phyloP scores from a whole-genome alignment of 371 early-diverging fungal species.

The Thermomucor indicae-seudaticae region DNA sequence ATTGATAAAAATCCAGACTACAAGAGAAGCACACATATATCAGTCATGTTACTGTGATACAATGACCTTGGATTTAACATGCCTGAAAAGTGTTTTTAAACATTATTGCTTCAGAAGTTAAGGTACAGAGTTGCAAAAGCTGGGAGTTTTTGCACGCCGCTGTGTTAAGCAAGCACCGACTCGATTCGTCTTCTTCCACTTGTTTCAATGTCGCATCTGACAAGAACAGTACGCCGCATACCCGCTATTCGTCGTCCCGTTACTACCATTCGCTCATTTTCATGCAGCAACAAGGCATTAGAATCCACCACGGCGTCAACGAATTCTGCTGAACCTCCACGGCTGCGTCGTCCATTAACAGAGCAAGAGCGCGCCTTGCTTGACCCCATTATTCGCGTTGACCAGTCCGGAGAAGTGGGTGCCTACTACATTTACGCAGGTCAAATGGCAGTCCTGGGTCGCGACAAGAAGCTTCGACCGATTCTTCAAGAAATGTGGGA shows the following conservation, averaged over 20 bases:
- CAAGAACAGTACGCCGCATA: too few relatives aligned
- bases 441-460: conserved; percentile 81
- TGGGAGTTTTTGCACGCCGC: too few relatives aligned
- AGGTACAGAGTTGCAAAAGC: too few relatives aligned
- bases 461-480: conserved; percentile 64
- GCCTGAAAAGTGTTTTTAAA: conserved; percentile 77
- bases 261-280: too few relatives aligned
- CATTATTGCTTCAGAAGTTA: too few relatives aligned
- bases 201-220: too few relatives aligned
- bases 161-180: too few relatives aligned
- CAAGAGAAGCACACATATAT: not conserved
- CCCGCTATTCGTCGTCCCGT: too few relatives aligned
- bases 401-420: conserved; percentile 96
- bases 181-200: too few relatives aligned
- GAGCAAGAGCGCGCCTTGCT: conserved; percentile 23
- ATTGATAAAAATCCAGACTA: conserved; percentile 90
- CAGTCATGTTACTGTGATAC: not conserved
- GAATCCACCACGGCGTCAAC: not conserved
- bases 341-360: conserved; percentile 17
- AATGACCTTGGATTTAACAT: conserved; percentile 1
- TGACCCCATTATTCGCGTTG: conserved; percentile 82
- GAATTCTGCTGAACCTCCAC: not conserved
- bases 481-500: conserved; percentile 93
- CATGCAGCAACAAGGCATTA: too few relatives aligned
- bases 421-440: conserved; percentile 95